Evolutionary conservation across 1,139 yeast species (phyloP), one percentile per base, ranked within the genome.

Genomic region (Zygosaccharomyces sapae): DNA sequence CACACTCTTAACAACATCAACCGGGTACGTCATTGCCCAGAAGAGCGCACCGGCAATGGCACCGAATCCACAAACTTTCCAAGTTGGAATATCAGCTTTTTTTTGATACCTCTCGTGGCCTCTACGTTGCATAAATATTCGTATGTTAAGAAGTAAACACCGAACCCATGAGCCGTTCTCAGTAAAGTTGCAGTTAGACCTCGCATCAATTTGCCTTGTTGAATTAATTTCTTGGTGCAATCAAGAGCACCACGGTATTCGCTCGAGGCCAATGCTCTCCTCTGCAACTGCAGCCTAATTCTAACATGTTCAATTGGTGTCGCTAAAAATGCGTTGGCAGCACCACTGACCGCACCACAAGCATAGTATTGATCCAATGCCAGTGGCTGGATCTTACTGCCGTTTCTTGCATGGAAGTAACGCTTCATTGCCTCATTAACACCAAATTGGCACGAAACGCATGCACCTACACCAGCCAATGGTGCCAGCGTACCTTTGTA

Each of bases 351-450:
- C 1, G 83, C 82, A 59, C 97, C 97, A 63, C 94, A 80, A 18
- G 73, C 61, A 70, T 87, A 88, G 59, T 80, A 88, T 63, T 89
- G 94, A 19, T 65, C 49, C 45, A 76, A 70, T 31, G 72, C 63
- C 51, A 76, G 69, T 3, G 75, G 69, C 31, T 67, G 65, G 40
- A 58, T 53, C 10, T 49, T 39, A 43, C 82, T 74, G 37, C 67
- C 61, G 41, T 70, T 62, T 45, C 61, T 64, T 43, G 72, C 69
- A 18, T 50, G 58, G 50, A 65, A 65, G 45, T 67, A 71, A 59
- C 97, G 76, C 69, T 92, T 92, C 96, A 90, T 88, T 60, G 76
- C 86, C 66, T 92, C 97, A 63, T 90, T 90, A 35, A 88, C 95
- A 39, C 96, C 92, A 63, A 83, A 83, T 59, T 82, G 88, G 38